These are phyloP conservation scores for Trypanosoma mega DNA, from an alignment of 208 protist species.

Conservation along the genomic window DNA sequence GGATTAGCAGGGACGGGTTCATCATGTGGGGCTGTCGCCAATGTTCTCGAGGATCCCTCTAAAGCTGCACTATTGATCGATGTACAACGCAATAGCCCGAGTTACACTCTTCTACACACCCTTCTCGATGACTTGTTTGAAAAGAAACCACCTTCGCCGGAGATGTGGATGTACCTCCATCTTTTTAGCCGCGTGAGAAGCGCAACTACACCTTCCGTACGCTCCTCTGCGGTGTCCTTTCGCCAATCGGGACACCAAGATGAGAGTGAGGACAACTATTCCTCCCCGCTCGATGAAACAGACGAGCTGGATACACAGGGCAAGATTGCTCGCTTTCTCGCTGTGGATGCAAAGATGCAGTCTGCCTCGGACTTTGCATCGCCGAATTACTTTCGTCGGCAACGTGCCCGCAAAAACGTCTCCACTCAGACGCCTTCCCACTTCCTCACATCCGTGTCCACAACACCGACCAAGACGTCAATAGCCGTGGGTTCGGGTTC, in stretches of 20 bases:
- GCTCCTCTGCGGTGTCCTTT: slow-evolving; percentile 33
- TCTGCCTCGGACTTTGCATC: too few species aligned
- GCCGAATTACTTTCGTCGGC: too few species aligned
- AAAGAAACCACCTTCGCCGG: slow-evolving; percentile 57
- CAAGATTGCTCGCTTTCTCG: too few species aligned
- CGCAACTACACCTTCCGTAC: slow-evolving; percentile 35
- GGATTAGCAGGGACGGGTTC: slow-evolving; percentile 34
- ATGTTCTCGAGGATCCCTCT: slow-evolving; percentile 42
- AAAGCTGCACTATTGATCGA: slow-evolving; percentile 48
- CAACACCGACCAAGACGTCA: too few species aligned
- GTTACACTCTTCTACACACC: slow-evolving; percentile 41
- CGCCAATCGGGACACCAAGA: background rate
- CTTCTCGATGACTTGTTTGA: slow-evolving; percentile 54
- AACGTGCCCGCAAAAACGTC: too few species aligned
- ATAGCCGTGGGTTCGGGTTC: too few species aligned
- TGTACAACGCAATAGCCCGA: slow-evolving; percentile 38
- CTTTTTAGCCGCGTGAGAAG: slow-evolving; percentile 35
- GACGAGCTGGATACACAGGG: too few species aligned
- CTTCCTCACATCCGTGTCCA: too few species aligned
- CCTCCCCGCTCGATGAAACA: too few species aligned
- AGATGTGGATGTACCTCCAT: slow-evolving; percentile 70
- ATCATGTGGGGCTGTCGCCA: slow-evolving; percentile 16
- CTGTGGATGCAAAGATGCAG: too few species aligned
- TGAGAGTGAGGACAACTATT: slow-evolving; percentile 35
- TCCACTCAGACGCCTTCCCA: too few species aligned